Percentiles rank a stretch among this genome's conserved stretches.
Evolutionary conservation across 2,329 filamentous ascomycete genomes (phyloP).

Genomic region (Colletotrichum salicis): DNA sequence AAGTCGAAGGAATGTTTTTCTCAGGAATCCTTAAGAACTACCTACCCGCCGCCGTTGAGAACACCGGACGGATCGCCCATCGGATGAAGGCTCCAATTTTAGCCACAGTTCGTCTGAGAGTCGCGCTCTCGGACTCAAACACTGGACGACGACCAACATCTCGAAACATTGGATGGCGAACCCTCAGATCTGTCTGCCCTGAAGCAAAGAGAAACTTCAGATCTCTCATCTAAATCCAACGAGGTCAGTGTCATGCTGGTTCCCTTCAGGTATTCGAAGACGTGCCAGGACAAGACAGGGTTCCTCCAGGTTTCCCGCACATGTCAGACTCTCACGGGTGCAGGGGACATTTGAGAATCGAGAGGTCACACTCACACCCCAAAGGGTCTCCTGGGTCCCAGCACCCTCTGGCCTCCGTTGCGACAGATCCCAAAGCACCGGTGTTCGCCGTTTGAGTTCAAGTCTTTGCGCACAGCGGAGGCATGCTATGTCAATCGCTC

Average conservation of each 20-base stretch:
- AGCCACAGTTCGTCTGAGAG: conserved; percentile 9
- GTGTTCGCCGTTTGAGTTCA: background rate
- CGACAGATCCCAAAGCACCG: background rate
- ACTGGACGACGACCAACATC: conserved; percentile 11
- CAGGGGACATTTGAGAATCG: conserved; percentile 7
- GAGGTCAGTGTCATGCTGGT: background rate
- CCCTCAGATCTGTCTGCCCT: conserved; percentile 18
- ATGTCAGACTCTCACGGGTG: conserved; percentile 23
- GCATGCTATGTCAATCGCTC: conserved; percentile 17
- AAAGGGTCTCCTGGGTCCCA: background rate
- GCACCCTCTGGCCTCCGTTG: conserved; percentile 4
- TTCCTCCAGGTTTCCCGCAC: conserved; percentile 11
- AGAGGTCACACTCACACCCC: background rate
- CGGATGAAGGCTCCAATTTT: conserved; percentile 13
- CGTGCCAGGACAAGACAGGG: conserved; percentile 11
- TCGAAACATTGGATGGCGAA: conserved; percentile 17
- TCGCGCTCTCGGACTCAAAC: conserved; percentile 6
- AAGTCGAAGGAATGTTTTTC: background rate
- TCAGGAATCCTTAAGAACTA: background rate
- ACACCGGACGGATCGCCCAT: background rate
- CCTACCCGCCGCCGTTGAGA: background rate
- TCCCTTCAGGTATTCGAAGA: background rate
- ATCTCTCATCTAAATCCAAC: background rate
- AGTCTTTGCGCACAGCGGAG: conserved; percentile 23
- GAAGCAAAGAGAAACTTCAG: conserved; percentile 10